Percentiles rank a stretch among this genome's conserved stretches.
phyloP scores from a whole-genome alignment of 108 stramenopile genomes.

The Skeletonema marinoi region DNA sequence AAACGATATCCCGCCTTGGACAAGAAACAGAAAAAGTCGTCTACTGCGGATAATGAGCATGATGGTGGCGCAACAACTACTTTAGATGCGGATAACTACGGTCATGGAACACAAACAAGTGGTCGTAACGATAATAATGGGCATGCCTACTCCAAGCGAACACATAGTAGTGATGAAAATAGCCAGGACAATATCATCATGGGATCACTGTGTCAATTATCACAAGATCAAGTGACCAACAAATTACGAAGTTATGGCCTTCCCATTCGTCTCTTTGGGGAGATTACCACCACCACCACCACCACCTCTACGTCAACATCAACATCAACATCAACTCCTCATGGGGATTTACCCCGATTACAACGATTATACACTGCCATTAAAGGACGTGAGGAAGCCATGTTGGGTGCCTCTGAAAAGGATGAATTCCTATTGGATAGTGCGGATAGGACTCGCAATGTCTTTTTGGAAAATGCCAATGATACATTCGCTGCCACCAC shows the following conservation, averaged over 20 bases:
- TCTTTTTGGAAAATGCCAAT: constrained; percentile 64
- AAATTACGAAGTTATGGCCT: constrained; percentile 66
- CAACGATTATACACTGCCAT: constrained; percentile 57
- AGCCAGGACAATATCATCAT: background rate
- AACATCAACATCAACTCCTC: background rate
- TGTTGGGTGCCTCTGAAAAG: constrained; percentile 55
- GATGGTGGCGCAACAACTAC: background rate
- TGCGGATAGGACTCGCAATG: constrained; percentile 80
- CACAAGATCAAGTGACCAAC: constrained; percentile 36
- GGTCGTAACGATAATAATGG: background rate
- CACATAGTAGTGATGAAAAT: background rate
- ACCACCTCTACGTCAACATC: background rate
- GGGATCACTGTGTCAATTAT: constrained; percentile 2
- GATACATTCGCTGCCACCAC: background rate
- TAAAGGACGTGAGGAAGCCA: constrained; percentile 51
- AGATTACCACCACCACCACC: constrained; percentile 11
- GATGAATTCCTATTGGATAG: constrained; percentile 79
- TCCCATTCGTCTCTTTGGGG: constrained; percentile 80
- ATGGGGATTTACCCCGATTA: constrained; percentile 32
- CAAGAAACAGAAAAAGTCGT: background rate
- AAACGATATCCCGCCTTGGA: constrained; percentile 3
- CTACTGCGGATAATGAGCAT: background rate
- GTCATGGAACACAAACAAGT: background rate
- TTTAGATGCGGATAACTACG: background rate
- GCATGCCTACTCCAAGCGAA: background rate